Evolutionary conservation across 169 alveolate genomes (phyloP), one percentile per base, ranked within the genome.

Genomic region (Fabrea salina): DNA sequence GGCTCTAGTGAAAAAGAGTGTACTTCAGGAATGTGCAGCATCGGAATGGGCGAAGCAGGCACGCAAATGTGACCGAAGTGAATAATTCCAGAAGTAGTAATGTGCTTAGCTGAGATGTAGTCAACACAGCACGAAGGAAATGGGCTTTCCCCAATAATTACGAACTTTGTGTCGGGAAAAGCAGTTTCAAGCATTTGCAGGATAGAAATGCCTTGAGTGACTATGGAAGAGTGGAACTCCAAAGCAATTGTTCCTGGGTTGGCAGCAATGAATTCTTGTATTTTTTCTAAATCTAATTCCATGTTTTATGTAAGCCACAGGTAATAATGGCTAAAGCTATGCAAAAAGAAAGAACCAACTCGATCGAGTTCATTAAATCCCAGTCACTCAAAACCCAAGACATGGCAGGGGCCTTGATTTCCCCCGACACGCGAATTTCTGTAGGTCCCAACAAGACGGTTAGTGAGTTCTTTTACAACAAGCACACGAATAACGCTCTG

Each of bases 61-160:
- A n/a, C 11, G 3, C 74, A 61, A 13, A 13, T 32, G 50, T 61
- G 32, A 30, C 74, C 74, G 41, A 61, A 16, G 3, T 61, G 74
- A n/a, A 61, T 61, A 16, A 61, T 8, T n/a, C 51, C 43, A 7
- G 41, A 13, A n/a, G 74, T n/a, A 16, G 22, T 27, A 11, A 61
- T 61, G 32, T 61, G 74, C 16, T 37, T 25, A 51, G 74, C 74
- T 61, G 74, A 61, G 19, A 61, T 61, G 74, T 33, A 61, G 25
- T 61, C 74, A 16, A 30, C 13, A 27, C 74, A 61, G 32, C 74
- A 61, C 39, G 74, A 61, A 33, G 51, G 11, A 37, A 61, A 61
- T 32, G 74, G 74, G 32, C 74, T 61, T n/a, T 61, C 74, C 0
- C 41, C 74, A 1, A 61, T 61, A 8, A 37, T 61, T 22, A 51